Evolutionary conservation across 1,139 yeast species (phyloP).

Genomic region (Casaregolazyma lundiana): DNA sequence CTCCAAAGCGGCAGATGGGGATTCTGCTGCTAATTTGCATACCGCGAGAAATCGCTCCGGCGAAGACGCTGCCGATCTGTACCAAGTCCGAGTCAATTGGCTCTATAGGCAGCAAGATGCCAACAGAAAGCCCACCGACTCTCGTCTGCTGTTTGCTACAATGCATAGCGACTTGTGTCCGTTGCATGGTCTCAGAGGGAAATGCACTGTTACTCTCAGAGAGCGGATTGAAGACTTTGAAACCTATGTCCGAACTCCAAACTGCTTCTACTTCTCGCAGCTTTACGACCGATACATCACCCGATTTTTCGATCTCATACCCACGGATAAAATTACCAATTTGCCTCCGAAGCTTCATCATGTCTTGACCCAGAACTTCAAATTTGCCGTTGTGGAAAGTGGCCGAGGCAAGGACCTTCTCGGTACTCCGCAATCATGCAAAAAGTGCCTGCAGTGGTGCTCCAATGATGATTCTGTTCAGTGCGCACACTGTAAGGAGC

Average conservation of each 20-base stretch:
- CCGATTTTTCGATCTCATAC: constrained; percentile 73
- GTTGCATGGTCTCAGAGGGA: constrained; percentile 68
- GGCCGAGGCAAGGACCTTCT: constrained; percentile 62
- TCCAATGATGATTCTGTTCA: constrained; percentile 66
- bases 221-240: constrained; percentile 61
- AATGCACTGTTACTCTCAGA: constrained; percentile 62
- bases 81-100: constrained; percentile 78
- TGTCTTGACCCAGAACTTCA: constrained; percentile 65
- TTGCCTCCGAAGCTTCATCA: constrained; percentile 56
- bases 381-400: constrained; percentile 71
- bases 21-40: background rate
- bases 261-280: constrained; percentile 78
- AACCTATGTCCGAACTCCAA: constrained; percentile 52
- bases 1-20: background rate
- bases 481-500: constrained; percentile 71
- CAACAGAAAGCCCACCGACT: constrained; percentile 59
- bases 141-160: constrained; percentile 76
- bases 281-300: constrained; percentile 84
- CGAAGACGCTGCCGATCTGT: constrained; percentile 44
- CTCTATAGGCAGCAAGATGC: constrained; percentile 86
- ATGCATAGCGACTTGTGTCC: constrained; percentile 88
- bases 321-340: constrained; percentile 51
- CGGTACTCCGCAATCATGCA: constrained; percentile 65
- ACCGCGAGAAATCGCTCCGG: constrained; percentile 1
- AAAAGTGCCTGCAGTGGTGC: constrained; percentile 81